These are phyloP conservation scores for Phylloporus sp. DNA, from an alignment of 1,284 basidiomycete genomes.

Conservation along the genomic window DNA sequence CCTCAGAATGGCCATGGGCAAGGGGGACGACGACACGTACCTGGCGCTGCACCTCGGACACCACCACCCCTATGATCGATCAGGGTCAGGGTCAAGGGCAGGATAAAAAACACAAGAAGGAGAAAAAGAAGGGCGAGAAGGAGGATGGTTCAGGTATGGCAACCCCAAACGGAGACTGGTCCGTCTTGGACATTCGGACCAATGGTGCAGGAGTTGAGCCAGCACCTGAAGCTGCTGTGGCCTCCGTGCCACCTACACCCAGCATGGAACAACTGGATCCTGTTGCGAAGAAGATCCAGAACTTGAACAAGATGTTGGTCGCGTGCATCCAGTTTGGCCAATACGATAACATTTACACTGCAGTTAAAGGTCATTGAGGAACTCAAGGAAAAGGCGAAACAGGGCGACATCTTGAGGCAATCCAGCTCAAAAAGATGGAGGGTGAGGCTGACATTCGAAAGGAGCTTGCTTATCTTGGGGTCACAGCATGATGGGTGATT, in stretches of 20 bases:
- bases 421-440: conserved; percentile 95
- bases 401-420: conserved; percentile 89
- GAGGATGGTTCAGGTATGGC: conserved; percentile 37
- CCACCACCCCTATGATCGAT: conserved; percentile 48
- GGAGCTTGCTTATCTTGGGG: conserved; percentile 58
- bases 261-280: conserved; percentile 75
- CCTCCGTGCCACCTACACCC: conserved; percentile 57
- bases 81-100: conserved; percentile 29
- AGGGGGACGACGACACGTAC: conserved; percentile 55
- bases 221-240: conserved; percentile 28
- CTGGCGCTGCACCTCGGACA: conserved; percentile 61
- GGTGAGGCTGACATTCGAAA: conserved; percentile 82
- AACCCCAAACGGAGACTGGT: conserved; percentile 34
- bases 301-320: conserved; percentile 76
- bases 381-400: conserved; percentile 86
- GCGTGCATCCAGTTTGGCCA: too few relatives aligned
- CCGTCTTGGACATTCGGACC: conserved; percentile 41
- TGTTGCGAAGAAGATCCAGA: conserved; percentile 88
- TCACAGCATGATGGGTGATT: conserved; percentile 17
- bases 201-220: conserved; percentile 24
- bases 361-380: conserved; percentile 96
- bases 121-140: conserved; percentile 51
- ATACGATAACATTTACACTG: too few relatives aligned
- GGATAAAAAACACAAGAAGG: conserved; percentile 57
- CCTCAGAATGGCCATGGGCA: conserved; percentile 37